These are phyloP conservation scores for Cyberlindnera nakhonratchasimensis DNA, from an alignment of 805 yeast species.

Conservation along the genomic window DNA sequence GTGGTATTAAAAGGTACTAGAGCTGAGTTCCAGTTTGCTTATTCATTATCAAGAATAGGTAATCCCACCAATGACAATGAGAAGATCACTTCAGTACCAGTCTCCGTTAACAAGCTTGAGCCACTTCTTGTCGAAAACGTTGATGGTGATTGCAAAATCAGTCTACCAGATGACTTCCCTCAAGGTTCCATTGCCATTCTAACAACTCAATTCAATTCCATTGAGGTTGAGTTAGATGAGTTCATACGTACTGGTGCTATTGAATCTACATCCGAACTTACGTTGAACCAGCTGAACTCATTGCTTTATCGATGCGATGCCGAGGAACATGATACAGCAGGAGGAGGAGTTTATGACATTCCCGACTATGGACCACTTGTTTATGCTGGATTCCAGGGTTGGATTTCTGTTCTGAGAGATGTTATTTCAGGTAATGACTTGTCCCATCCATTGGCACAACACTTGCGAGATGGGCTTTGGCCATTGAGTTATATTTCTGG, in stretches of 20 bases:
- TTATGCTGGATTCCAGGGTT: slow-evolving; percentile 92
- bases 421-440: slow-evolving; percentile 69
- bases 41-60: slow-evolving; percentile 51
- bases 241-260: slow-evolving; percentile 73
- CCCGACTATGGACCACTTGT: slow-evolving; percentile 73
- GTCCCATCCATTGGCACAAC: slow-evolving; percentile 79
- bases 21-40: slow-evolving; percentile 55
- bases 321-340: slow-evolving; percentile 82
- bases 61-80: slow-evolving; percentile 39
- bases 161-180: slow-evolving; percentile 62
- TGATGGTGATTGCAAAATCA: slow-evolving; percentile 48
- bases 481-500: slow-evolving; percentile 72
- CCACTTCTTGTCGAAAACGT: slow-evolving; percentile 46
- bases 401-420: slow-evolving; percentile 65
- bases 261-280: slow-evolving; percentile 61
- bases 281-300: slow-evolving; percentile 68
- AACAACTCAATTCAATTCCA: slow-evolving; percentile 63
- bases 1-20: slow-evolving; percentile 56
- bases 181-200: slow-evolving; percentile 90
- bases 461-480: slow-evolving; percentile 83
- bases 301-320: slow-evolving; percentile 74
- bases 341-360: slow-evolving; percentile 73
- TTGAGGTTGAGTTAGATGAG: slow-evolving; percentile 61
- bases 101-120: slow-evolving; percentile 50
- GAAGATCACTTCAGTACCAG: slow-evolving; percentile 62